Conservation (phyloP, 306 rosid genomes). For the Corylus avellana region DNA sequence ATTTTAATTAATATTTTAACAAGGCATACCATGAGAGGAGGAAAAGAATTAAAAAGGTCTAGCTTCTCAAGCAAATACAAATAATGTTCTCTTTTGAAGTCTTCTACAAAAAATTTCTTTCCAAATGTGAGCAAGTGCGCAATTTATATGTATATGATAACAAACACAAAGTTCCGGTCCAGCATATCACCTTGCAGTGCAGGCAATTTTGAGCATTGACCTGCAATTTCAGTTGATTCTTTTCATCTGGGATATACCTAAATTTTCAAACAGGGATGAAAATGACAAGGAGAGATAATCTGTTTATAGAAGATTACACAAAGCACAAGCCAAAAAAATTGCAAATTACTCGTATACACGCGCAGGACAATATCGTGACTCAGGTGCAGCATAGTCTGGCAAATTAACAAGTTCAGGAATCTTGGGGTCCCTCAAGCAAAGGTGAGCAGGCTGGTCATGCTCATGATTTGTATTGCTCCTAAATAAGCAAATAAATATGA, state of each 20-base stretch:
- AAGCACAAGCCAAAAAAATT: conserved; percentile 20
- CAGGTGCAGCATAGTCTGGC: conserved; percentile 77
- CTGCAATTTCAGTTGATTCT: conserved; percentile 65
- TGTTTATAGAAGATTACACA: neutral
- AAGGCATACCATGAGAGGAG: neutral
- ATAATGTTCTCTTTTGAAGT: neutral
- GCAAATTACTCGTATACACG: conserved; percentile 83
- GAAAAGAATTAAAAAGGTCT: neutral
- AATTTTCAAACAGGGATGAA: conserved; percentile 21
- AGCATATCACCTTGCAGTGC: conserved; percentile 84
- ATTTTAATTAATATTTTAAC: neutral
- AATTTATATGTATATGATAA: neutral
- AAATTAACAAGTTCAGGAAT: conserved; percentile 74
- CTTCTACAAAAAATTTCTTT: neutral
- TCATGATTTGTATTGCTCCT: conserved; percentile 99
- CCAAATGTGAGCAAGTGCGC: neutral
- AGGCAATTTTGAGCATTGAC: conserved; percentile 94
- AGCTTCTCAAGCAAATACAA: neutral
- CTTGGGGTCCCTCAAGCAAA: conserved; percentile 71
- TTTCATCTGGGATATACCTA: conserved; percentile 71
- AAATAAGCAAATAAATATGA: conserved; percentile 14
- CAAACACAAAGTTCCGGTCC: neutral
- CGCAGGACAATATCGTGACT: conserved; percentile 92
- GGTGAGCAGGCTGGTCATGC: conserved; percentile 94
- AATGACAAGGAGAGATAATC: conserved; percentile 20